These are phyloP conservation scores for Metarhizium brunneum DNA, from an alignment of 2,329 filamentous ascomycete genomes.

Conservation along the genomic window DNA sequence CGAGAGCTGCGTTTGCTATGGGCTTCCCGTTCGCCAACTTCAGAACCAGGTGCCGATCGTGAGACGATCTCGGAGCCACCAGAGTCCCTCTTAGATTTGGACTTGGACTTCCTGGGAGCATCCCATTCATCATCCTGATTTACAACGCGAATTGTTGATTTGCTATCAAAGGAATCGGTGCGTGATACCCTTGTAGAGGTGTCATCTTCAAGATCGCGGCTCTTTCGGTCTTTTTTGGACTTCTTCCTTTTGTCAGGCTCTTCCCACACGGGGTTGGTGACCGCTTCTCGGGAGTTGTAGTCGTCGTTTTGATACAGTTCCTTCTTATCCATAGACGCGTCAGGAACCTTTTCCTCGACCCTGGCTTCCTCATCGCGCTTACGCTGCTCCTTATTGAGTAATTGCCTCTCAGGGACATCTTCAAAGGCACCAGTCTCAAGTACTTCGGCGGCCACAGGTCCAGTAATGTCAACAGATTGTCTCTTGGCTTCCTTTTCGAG, in stretches of 20 bases:
- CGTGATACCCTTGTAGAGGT: slow-evolving; percentile 16
- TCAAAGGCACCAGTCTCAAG: slow-evolving; percentile 11
- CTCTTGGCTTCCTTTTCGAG: slow-evolving; percentile 27
- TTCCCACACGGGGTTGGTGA: slow-evolving; percentile 14
- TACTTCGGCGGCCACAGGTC: slow-evolving; percentile 3
- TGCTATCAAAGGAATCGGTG: slow-evolving; percentile 20
- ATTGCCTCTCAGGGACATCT: slow-evolving; percentile 15
- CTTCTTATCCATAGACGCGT: slow-evolving; percentile 14
- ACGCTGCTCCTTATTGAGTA: slow-evolving; percentile 25
- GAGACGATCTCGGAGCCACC: slow-evolving; percentile 21
- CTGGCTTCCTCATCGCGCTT: slow-evolving; percentile 32
- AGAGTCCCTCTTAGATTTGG: slow-evolving; percentile 21
- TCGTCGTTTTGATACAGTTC: slow-evolving; percentile 10
- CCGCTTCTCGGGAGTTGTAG: slow-evolving; percentile 11
- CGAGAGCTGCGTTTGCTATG: slow-evolving; percentile 26
- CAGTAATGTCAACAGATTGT: slow-evolving; percentile 6
- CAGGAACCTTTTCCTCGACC: slow-evolving; percentile 14
- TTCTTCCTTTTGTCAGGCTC: slow-evolving; percentile 17
- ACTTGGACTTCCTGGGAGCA: slow-evolving; percentile 21
- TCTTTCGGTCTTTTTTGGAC: slow-evolving; percentile 19
- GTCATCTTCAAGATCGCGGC: slow-evolving; percentile 19
- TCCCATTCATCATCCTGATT: slow-evolving; percentile 26
- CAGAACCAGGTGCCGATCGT: slow-evolving; percentile 24
- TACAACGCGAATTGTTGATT: slow-evolving; percentile 7
- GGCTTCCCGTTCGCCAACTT: slow-evolving; percentile 23